These are phyloP conservation scores for Gorgonomyces haynaldii DNA, from an alignment of 192 early-diverging fungal genomes.

Conservation along the genomic window DNA sequence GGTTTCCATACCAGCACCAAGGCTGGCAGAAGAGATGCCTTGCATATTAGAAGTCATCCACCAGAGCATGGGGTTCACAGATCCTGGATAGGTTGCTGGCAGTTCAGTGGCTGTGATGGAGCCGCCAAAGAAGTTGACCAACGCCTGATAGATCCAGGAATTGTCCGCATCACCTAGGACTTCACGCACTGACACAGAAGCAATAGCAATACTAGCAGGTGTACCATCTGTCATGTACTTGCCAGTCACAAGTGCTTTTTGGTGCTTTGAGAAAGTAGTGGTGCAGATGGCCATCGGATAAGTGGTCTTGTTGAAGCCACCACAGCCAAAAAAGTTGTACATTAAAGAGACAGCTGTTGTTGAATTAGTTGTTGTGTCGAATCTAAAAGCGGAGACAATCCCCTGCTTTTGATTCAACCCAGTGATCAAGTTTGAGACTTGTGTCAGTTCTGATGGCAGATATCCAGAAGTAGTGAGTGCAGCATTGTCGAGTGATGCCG, in stretches of 20 bases:
- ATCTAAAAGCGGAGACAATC: too few species aligned
- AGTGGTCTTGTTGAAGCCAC: not conserved
- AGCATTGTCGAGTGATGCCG: not conserved
- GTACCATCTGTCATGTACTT: not conserved
- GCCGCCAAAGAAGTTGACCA: constrained; percentile 2
- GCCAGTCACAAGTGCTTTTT: not conserved
- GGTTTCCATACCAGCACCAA: not conserved
- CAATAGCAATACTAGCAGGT: not conserved
- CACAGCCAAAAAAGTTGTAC: too few species aligned
- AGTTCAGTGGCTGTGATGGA: not conserved
- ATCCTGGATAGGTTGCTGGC: not conserved
- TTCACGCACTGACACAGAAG: not conserved
- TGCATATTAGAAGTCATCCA: constrained; percentile 1
- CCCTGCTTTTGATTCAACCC: not conserved
- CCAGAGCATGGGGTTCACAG: not conserved
- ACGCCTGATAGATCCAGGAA: not conserved
- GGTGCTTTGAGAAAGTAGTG: not conserved
- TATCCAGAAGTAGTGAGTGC: not conserved
- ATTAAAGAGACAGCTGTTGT: too few species aligned
- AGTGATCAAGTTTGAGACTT: not conserved
- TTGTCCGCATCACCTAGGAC: not conserved
- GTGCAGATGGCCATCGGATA: not conserved
- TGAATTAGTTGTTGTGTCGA: too few species aligned
- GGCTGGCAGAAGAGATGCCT: not conserved
- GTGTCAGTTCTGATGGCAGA: not conserved